phyloP scores from a whole-genome alignment of 176 grass and related monocot species.

The Bonia amplexicaulis region DNA sequence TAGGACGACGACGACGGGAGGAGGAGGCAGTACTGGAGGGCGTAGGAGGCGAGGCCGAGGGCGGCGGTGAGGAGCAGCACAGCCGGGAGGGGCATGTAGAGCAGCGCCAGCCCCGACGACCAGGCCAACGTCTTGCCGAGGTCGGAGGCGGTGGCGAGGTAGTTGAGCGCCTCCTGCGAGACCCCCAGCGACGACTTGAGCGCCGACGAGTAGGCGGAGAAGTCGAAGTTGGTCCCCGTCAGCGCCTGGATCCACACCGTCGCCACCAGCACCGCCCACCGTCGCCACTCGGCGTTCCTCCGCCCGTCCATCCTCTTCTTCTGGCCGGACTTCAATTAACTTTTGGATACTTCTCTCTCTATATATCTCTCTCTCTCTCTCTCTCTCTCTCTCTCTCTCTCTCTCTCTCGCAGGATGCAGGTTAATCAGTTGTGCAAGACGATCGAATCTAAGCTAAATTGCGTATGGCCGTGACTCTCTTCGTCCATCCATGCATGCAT shows the following conservation, averaged over 20 bases:
- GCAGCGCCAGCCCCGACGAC: slow-evolving; percentile 75
- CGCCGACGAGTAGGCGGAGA: slow-evolving; percentile 88
- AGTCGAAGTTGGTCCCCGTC: slow-evolving; percentile 96
- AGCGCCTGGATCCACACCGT: slow-evolving; percentile 89
- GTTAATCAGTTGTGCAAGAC: too few relatives aligned
- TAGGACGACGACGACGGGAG: slow-evolving; percentile 2
- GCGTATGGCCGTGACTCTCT: too few relatives aligned
- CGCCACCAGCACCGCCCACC: slow-evolving; percentile 70
- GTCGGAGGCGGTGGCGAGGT: slow-evolving; percentile 85
- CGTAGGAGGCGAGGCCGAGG: slow-evolving; percentile 60
- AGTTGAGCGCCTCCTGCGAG: slow-evolving; percentile 82
- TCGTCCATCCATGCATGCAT: too few relatives aligned
- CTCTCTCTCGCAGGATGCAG: too few relatives aligned
- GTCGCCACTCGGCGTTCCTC: slow-evolving; percentile 10
- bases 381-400: too few relatives aligned
- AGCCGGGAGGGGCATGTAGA: slow-evolving; percentile 58
- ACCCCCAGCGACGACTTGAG: slow-evolving; percentile 57
- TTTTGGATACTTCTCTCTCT: too few relatives aligned
- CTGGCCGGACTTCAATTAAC: too few relatives aligned
- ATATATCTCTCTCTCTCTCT: too few relatives aligned
- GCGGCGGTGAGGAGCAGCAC: slow-evolving; percentile 61
- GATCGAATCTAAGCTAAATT: too few relatives aligned
- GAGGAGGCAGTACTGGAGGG: slow-evolving; percentile 61
- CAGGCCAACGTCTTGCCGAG: slow-evolving; percentile 79
- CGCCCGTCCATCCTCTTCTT: not conserved